These are phyloP conservation scores for Raddia distichophylla DNA, from an alignment of 176 grass and related monocot species.

Conservation along the genomic window DNA sequence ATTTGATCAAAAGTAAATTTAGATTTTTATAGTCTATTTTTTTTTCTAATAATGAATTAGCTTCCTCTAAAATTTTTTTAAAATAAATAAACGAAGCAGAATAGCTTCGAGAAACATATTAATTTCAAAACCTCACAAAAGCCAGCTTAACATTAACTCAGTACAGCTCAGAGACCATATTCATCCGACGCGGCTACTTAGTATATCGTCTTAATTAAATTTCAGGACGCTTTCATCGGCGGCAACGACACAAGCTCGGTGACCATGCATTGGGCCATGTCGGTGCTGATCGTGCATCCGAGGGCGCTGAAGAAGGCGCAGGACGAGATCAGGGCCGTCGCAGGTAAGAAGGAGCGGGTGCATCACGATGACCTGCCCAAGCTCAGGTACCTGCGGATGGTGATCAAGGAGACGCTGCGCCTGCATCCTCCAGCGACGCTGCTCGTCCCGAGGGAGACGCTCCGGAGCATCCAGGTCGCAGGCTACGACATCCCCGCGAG, in stretches of 20 bases:
- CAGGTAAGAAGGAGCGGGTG: neutral
- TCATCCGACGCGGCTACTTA: no score
- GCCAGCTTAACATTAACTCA: no score
- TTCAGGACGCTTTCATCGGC: slow-evolving; percentile 22
- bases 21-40: no score
- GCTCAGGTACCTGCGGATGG: slow-evolving; percentile 23
- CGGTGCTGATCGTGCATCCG: slow-evolving; percentile 6
- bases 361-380: neutral
- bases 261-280: slow-evolving; percentile 39
- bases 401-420: no score
- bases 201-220: neutral
- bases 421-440: slow-evolving; percentile 10
- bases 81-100: no score
- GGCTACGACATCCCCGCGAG: slow-evolving; percentile 16
- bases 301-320: neutral
- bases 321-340: slow-evolving; percentile 7
- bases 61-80: no score
- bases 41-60: no score
- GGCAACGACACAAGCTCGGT: slow-evolving; percentile 2
- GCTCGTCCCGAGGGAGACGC: slow-evolving; percentile 7
- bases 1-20: no score
- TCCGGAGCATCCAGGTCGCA: neutral
- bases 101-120: no score
- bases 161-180: no score
- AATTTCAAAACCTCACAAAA: no score